These are phyloP conservation scores for Ophiocordyceps camponoti-rufipedis DNA, from an alignment of 2,329 filamentous ascomycete species.

Conservation along the genomic window DNA sequence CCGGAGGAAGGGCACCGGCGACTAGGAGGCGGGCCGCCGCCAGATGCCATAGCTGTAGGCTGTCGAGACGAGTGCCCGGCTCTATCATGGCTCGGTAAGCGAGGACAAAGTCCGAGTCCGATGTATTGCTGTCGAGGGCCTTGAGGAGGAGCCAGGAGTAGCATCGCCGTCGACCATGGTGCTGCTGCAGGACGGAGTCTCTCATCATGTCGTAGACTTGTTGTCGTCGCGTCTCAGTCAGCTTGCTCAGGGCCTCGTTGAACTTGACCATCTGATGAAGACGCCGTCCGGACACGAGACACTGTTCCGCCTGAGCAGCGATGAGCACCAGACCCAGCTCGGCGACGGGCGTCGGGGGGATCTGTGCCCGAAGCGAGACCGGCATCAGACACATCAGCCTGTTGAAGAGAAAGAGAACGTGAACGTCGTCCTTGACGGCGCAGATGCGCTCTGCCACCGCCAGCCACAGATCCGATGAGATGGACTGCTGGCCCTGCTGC, in stretches of 20 bases:
- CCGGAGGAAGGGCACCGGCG: slow-evolving; percentile 1
- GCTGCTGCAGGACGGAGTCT: slow-evolving; percentile 2
- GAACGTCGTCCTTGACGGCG: slow-evolving; percentile 1
- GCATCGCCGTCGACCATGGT: slow-evolving; percentile 2
- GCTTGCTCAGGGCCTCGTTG: slow-evolving; percentile 3
- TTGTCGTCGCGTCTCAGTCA: slow-evolving; percentile 3
- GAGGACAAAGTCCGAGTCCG: slow-evolving; percentile 4
- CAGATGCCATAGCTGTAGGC: slow-evolving; percentile 8
- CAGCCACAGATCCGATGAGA: slow-evolving; percentile 6
- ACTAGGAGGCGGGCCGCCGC: slow-evolving; percentile 4
- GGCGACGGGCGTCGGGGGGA: slow-evolving; percentile 3
- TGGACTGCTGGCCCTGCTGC: neutral
- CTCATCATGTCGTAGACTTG: slow-evolving; percentile 3
- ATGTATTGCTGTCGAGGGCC: slow-evolving; percentile 4
- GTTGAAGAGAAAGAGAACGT: slow-evolving; percentile 6
- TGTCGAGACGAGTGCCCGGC: slow-evolving; percentile 1
- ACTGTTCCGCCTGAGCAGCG: slow-evolving; percentile 1
- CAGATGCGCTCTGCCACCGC: slow-evolving; percentile 3
- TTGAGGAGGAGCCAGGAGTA: slow-evolving; percentile 8
- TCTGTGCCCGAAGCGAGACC: slow-evolving; percentile 2
- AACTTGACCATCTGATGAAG: slow-evolving; percentile 1
- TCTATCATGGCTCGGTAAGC: slow-evolving; percentile 1
- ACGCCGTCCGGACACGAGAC: neutral
- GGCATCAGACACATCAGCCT: slow-evolving; percentile 6
- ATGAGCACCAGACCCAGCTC: slow-evolving; percentile 4